These are phyloP conservation scores for Collybiopsis confluens DNA, from an alignment of 768 basidiomycete species.

Conservation along the genomic window DNA sequence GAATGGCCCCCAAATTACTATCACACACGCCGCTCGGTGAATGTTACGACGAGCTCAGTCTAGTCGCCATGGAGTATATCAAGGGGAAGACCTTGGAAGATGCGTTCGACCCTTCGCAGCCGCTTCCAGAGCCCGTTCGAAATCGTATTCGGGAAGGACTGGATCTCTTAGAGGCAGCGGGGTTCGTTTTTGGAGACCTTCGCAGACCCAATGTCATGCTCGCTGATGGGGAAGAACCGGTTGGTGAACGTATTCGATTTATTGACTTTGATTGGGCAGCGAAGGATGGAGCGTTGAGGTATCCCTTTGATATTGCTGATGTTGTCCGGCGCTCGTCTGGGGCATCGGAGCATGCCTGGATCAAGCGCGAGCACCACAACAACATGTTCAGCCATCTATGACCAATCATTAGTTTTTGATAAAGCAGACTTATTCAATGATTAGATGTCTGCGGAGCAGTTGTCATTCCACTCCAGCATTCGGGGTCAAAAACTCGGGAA, in stretches of 20 bases:
- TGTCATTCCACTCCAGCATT: too few species aligned
- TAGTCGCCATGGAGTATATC: conserved; percentile 28
- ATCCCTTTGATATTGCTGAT: conserved; percentile 2
- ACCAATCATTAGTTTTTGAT: too few species aligned
- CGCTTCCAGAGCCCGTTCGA: background rate
- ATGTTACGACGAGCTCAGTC: conserved; percentile 11
- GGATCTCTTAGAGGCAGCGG: background rate
- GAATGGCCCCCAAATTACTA: conserved; percentile 19
- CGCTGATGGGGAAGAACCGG: background rate
- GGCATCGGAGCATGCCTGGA: background rate
- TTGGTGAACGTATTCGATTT: background rate
- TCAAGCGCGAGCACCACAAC: conserved; percentile 1
- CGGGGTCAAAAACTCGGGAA: too few species aligned
- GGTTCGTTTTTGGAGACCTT: background rate
- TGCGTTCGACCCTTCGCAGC: background rate
- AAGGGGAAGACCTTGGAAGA: conserved; percentile 11
- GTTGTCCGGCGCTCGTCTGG: background rate
- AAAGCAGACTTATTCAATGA: too few species aligned
- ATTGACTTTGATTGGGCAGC: conserved; percentile 7
- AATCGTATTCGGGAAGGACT: background rate
- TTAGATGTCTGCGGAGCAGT: too few species aligned
- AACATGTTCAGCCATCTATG: too few species aligned
- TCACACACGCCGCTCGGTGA: conserved; percentile 15
- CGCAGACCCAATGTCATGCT: conserved; percentile 6
- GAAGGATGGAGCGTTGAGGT: background rate